Conservation (phyloP, 805 yeast species). For the Candida mattraensis region DNA sequence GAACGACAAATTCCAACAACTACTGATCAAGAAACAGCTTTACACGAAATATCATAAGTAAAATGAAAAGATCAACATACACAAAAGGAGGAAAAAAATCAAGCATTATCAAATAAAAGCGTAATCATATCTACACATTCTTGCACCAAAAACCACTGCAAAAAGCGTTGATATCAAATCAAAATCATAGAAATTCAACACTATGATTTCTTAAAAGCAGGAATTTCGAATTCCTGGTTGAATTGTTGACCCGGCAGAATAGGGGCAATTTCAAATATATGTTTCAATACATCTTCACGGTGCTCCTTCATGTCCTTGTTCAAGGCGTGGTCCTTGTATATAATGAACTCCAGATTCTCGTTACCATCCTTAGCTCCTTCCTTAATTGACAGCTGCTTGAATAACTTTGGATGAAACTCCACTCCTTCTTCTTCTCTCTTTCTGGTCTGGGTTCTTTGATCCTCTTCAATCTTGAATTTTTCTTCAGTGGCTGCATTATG, state of each 20-base stretch:
- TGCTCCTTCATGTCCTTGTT: constrained; percentile 49
- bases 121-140: background rate
- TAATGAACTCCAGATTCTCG: constrained; percentile 58
- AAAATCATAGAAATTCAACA: too few relatives aligned
- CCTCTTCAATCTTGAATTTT: constrained; percentile 81
- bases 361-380: constrained; percentile 31
- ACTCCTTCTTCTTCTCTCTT: constrained; percentile 75
- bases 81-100: too few relatives aligned
- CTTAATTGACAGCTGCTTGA: constrained; percentile 46
- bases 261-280: constrained; percentile 69
- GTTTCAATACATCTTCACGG: constrained; percentile 51
- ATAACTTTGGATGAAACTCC: constrained; percentile 78
- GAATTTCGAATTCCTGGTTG: constrained; percentile 62
- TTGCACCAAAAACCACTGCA: background rate
- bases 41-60: constrained; percentile 5
- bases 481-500: constrained; percentile 86
- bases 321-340: constrained; percentile 49
- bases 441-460: constrained; percentile 76
- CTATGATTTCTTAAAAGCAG: constrained; percentile 58
- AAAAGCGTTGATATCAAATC: background rate
- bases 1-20: constrained; percentile 14
- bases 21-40: constrained; percentile 13
- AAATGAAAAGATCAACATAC: background rate
- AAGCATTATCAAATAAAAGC: background rate
- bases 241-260: constrained; percentile 79